phyloP scores from a whole-genome alignment of 116 monocot species.

The Phalaenopsis hybrid region DNA sequence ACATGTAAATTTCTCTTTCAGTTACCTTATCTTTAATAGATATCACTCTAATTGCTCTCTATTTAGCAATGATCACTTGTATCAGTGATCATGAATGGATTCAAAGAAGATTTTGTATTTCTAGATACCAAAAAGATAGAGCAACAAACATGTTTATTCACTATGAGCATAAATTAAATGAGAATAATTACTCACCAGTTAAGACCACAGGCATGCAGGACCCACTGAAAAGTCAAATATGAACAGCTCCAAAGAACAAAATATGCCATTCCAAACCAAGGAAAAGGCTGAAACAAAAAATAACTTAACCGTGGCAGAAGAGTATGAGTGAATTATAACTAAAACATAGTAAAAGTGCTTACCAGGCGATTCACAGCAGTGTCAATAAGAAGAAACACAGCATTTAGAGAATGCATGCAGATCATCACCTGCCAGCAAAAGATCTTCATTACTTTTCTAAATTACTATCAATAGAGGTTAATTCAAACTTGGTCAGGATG shows the following conservation, averaged over 20 bases:
- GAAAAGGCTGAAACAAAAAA: conserved; percentile 50
- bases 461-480: neutral
- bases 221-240: conserved; percentile 67
- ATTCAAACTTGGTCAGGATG: no score
- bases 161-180: no score
- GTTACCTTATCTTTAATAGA: no score
- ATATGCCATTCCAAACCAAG: conserved; percentile 61
- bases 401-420: conserved; percentile 60
- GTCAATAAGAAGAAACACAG: conserved; percentile 59
- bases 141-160: no score
- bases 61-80: no score
- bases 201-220: conserved; percentile 69
- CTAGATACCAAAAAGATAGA: no score
- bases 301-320: neutral
- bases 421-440: conserved; percentile 39
- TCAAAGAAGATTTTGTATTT: no score
- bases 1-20: no score
- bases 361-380: conserved; percentile 68
- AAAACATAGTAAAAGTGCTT: neutral
- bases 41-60: no score
- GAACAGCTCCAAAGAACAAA: conserved; percentile 67
- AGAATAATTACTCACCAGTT: conserved; percentile 40
- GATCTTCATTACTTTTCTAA: neutral
- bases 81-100: no score
- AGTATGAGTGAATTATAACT: neutral